phyloP scores from a whole-genome alignment of 1,139 yeast genomes.

The Saccharomyces pastorianus region DNA sequence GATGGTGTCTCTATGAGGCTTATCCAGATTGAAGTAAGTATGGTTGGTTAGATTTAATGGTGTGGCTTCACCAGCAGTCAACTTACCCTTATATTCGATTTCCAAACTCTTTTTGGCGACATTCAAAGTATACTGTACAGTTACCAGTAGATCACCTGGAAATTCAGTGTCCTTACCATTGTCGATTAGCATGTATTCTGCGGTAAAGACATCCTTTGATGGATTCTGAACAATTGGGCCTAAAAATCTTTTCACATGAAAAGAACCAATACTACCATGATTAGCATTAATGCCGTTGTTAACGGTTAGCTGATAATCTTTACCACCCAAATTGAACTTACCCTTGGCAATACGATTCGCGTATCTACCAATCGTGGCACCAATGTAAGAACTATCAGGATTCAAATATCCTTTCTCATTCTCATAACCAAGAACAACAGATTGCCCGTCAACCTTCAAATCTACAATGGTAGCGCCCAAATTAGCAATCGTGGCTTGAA shows the following conservation, averaged over 20 bases:
- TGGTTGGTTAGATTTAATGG: constrained; percentile 58
- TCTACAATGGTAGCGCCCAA: constrained; percentile 47
- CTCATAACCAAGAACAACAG: constrained; percentile 33
- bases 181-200: constrained; percentile 40
- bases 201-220: constrained; percentile 31
- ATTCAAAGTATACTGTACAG: constrained; percentile 16
- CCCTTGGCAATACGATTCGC: constrained; percentile 55
- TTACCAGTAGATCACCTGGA: constrained; percentile 21
- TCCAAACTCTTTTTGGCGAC: constrained; percentile 31
- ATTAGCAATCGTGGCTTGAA: constrained; percentile 42
- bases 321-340: constrained; percentile 37
- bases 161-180: constrained; percentile 22
- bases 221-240: constrained; percentile 41
- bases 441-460: constrained; percentile 34
- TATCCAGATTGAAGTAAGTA: constrained; percentile 45
- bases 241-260: constrained; percentile 41
- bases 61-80: constrained; percentile 40
- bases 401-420: constrained; percentile 35
- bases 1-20: constrained; percentile 25
- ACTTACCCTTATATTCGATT: constrained; percentile 43
- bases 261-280: constrained; percentile 48
- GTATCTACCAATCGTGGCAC: constrained; percentile 56
- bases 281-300: constrained; percentile 39
- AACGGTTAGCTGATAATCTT: constrained; percentile 35
- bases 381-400: constrained; percentile 44